Percentiles rank a stretch among this genome's conserved stretches.
Conservation (phyloP, 805 yeast species). For the Teunomyces kruisii region DNA sequence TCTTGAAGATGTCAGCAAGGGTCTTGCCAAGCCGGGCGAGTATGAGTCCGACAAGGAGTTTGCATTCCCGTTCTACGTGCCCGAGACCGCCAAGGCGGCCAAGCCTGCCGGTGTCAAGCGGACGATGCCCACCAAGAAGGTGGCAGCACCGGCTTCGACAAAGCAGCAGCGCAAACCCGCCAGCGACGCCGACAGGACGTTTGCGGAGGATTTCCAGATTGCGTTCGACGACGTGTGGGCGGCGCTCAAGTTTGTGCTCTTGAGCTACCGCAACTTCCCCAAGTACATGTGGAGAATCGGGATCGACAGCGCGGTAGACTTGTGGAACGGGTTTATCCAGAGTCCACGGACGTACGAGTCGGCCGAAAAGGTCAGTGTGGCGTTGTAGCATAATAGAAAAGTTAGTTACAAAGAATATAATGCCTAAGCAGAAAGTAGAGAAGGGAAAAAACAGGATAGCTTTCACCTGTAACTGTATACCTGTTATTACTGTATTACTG, state of each 20-base stretch:
- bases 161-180: not conserved
- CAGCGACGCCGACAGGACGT: constrained; percentile 7
- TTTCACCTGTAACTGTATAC: too few species aligned
- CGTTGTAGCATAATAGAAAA: not conserved
- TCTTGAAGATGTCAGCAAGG: constrained; percentile 39
- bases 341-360: constrained; percentile 21
- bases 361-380: not conserved
- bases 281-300: constrained; percentile 51
- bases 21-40: constrained; percentile 40
- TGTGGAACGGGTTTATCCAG: constrained; percentile 82
- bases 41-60: constrained; percentile 32
- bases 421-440: too few species aligned
- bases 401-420: too few species aligned
- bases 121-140: constrained; percentile 9
- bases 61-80: constrained; percentile 35
- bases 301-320: constrained; percentile 48
- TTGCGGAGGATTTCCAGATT: constrained; percentile 45
- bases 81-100: constrained; percentile 1
- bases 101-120: not conserved
- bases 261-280: constrained; percentile 73
- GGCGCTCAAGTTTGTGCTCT: constrained; percentile 63
- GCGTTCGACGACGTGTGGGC: constrained; percentile 53
- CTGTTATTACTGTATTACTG: too few species aligned
- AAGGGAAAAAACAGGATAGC: too few species aligned
- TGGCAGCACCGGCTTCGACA: constrained; percentile 4